Base-by-base conservation (phyloP, 2,329 filamentous ascomycete species). In the Hypoxylon sp. region DNA sequence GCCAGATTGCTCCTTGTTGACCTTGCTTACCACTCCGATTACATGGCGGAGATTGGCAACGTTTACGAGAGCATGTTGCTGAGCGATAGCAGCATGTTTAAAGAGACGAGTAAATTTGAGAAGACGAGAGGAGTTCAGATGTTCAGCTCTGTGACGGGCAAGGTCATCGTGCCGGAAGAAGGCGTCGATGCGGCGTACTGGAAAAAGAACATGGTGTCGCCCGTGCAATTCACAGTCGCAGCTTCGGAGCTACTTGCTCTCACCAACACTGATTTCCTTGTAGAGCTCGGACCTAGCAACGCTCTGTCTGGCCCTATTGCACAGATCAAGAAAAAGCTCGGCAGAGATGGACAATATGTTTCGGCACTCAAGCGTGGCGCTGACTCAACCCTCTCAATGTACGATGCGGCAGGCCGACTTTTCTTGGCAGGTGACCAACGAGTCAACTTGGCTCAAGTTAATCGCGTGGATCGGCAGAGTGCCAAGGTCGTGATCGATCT, bases 201-300 rank as follows among this genome's bases (percentile, higher is more conserved):
- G 75, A 70, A 66, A 41, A 41, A n/a, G 0, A 77, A 76, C 56
- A 72, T 76, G 71, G 55, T 72, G 0, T 73, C 70, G 0, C 64
- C 72, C 0, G 75, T 76, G 1, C 63, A 54, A 0, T 76, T 76
- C 32, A 4, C 19, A n/a, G n/a, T 70, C 39, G 70, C 72, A 0
- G 3, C 58, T 4, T 39, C 26, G 17, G 62, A 37, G 0, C 15
- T 74, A 20, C 17, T 60, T 1, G 56, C 6, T 28, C 43, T 10
- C 41, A 56, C 2, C 28, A 59, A 0, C 58, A 67, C 0, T 51
- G n/a, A 71, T 15, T 53, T 73, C 7, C 32, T 75, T 0, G 63
- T 76, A 28, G 72, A 74, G 41, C 58, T 74, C 1, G 71, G 72
- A 0, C 72, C 72, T 1, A 62, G 56, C 0, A 57, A 59, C 2